Evolutionary conservation across 1,284 basidiomycete species (phyloP), one percentile per base, ranked within the genome.

Genomic region (Fereydounia khargensis): DNA sequence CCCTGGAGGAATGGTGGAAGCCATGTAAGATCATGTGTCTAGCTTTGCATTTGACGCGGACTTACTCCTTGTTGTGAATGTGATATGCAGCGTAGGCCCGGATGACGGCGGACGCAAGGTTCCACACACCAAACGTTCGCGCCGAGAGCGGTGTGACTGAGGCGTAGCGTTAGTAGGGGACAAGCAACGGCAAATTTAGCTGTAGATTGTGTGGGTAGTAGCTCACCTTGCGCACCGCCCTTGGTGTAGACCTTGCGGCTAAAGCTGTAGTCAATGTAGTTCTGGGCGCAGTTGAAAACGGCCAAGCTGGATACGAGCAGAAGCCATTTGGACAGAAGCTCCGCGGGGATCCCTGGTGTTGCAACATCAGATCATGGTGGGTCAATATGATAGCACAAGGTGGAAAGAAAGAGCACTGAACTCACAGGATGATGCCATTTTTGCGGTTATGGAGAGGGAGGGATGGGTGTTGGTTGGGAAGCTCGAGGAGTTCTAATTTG

Each of bases 51-150:
- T n/a, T n/a, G 33, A 5, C 6, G 13, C 21, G 4, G 23, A 52
- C 54, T 42, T 20, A 70, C 68, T 50, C 50, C 18, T 53, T 55
- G 42, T 72, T 62, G 36, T 63, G 48, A 20, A 73, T 65, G 40
- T 73, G 50, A 54, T 68, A 73, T 9, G 70, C 72, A 5, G 60
- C 54, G 20, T 72, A 73, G 28, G 45, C n/a, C 20, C 72, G 68
- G 14, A 74, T 55, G 47, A 68, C 44, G 21, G 72, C 72, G 25
- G 68, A 70, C 19, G 64, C 54, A 31, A 70, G 31, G 56, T 73
- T 74, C 72, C 72, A 74, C 7, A 71, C 39, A n/a, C 62, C 72
- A 41, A 73, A 70, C 9, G 64, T 54, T 17, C 72, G 59, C 2
- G 67, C 66, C 4, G 70, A 66, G 8, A 74, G 48, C 6, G 70